A percentile compares a stretch with the other conserved stretches of the same genome.
Evolutionary conservation across 208 protist species (phyloP).

Genomic region (Wallacemonas sp.): DNA sequence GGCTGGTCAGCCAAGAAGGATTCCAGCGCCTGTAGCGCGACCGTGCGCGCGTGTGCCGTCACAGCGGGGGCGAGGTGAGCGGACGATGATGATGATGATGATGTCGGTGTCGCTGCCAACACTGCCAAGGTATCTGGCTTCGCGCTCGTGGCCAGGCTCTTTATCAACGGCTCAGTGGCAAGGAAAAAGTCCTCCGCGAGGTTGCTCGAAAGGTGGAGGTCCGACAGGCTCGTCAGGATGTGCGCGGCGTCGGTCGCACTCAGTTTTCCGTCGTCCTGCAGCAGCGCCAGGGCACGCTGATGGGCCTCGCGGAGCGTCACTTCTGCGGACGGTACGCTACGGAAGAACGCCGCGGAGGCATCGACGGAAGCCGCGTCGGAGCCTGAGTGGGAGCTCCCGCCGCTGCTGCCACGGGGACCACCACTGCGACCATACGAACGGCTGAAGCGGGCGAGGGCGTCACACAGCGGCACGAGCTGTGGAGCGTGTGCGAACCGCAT

Average conservation of each 20-base stretch:
- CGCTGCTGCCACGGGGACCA: background rate
- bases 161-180: background rate
- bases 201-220: conserved; percentile 14
- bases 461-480: conserved; percentile 73
- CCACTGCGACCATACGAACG: background rate
- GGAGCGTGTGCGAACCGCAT: conserved; percentile 42
- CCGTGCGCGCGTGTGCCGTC: background rate
- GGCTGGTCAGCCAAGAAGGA: conserved; percentile 6
- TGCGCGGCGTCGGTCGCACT: conserved; percentile 30
- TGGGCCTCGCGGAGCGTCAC: background rate
- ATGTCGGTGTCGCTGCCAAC: background rate
- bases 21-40: conserved; percentile 25
- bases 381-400: background rate
- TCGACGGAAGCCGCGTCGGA: background rate
- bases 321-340: background rate
- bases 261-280: conserved; percentile 9
- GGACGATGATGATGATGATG: too few species aligned
- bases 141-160: background rate
- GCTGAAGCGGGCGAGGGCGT: conserved; percentile 28
- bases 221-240: conserved; percentile 24
- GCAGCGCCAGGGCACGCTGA: conserved; percentile 3
- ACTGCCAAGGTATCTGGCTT: background rate
- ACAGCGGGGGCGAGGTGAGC: background rate
- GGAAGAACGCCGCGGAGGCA: background rate
- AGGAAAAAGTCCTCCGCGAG: conserved; percentile 10